Base-by-base conservation (phyloP, 805 yeast genomes). In the Kodamaea restingae region DNA sequence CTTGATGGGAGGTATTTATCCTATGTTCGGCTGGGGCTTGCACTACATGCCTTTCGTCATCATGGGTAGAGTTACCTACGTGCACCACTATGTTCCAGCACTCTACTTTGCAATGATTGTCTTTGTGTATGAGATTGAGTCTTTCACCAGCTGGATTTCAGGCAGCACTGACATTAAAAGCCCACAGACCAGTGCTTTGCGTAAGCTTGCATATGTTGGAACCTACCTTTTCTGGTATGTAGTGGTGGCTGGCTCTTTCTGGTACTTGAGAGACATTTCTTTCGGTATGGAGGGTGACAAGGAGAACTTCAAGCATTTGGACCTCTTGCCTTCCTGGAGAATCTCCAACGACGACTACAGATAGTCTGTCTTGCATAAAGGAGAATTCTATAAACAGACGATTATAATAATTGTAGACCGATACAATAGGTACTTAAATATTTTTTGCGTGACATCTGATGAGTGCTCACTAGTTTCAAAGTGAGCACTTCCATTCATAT, bases 11-110 rank as follows among this genome's bases (percentile, higher is more conserved):
- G 96, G 95, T 39, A 54, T 84, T 24, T 78, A 85, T 51, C 96
- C 98, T 18, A 83, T 90, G 67, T 55, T 86, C 30, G 95, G 96
- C 8, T 91, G 97, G 97, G 72, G 80, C 31, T 70, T 88, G 53
- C 97, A 91, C 63, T 91, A 71, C 63, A 56, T 85, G 54, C 98
- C 98, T 24, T 91, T 91, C 64, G 77, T 84, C 22, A 64, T 88
- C 43, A 91, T 91, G 98, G 88, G 95, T 9, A 84, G 98, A 70
- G 97, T 93, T 41, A 88, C 95, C 2, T 91, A 93, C 60, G 93
- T 91, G 24, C 98, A 91, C 65, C 98, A 91, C 61, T 91, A 91
- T 63, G 77, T 88, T 49, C 98, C 98, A 10, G 96, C 98, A 1
- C 73, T 90, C 47, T 91, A 85, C 65, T 91, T 91, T 81, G 98